Evolutionary conservation across 1,284 basidiomycete species (phyloP).

Genomic region (Lentinula novae-zelandiae): DNA sequence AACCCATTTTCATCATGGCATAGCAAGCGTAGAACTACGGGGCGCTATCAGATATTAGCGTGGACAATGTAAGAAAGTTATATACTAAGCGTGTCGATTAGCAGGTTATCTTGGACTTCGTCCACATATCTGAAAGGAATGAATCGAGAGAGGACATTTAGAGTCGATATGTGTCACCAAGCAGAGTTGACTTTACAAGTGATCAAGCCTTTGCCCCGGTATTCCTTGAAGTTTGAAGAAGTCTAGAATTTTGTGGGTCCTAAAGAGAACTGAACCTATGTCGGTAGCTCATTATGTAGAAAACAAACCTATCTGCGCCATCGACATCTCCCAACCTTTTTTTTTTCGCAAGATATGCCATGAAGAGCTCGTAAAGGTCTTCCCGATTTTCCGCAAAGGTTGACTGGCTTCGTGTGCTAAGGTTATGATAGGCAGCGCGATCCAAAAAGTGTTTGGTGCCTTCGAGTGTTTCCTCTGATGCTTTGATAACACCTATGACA

Average conservation of each 20-base stretch:
- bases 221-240: constrained; percentile 31
- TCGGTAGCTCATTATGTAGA: background rate
- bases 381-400: constrained; percentile 49
- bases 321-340: constrained; percentile 46
- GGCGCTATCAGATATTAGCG: background rate
- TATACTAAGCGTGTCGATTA: constrained; percentile 62
- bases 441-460: constrained; percentile 37
- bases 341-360: constrained; percentile 49
- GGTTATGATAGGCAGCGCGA: constrained; percentile 37
- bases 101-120: constrained; percentile 68
- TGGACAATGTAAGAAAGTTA: background rate
- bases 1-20: constrained; percentile 64
- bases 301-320: constrained; percentile 55
- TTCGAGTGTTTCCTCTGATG: constrained; percentile 49
- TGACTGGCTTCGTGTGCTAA: constrained; percentile 49
- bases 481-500: constrained; percentile 59
- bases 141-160: background rate
- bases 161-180: background rate
- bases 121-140: constrained; percentile 56
- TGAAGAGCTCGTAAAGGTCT: constrained; percentile 53
- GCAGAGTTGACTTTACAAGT: constrained; percentile 40
- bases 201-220: constrained; percentile 47
- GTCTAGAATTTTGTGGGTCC: constrained; percentile 52
- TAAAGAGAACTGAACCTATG: constrained; percentile 18
- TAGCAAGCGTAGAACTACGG: constrained; percentile 54